Base-by-base conservation (phyloP, 148 eudicot genomes). In the Fagopyrum tataricum region DNA sequence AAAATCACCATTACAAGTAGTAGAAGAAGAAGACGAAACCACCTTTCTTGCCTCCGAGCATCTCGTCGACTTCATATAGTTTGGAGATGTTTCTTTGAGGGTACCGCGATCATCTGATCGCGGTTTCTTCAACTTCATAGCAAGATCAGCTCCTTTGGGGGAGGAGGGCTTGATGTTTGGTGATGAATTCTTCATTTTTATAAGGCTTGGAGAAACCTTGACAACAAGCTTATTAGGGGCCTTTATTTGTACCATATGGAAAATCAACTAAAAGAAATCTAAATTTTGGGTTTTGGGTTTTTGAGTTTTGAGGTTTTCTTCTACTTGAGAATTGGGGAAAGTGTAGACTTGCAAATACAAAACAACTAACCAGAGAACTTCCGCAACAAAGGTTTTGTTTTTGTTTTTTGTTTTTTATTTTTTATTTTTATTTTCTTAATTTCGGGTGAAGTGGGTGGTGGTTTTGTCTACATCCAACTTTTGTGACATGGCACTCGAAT, bases 31-130 rank as follows among this genome's bases (percentile, higher is more conserved):
- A 75, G 18, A 67, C 9, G 73, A 76, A 79, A 5, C 20, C 61
- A 4, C 97, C 74, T 83, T 87, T 64, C 91, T 81, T 51, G 96
- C 97, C 37, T 84, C 87, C 61, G 79, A 93, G 78, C 97, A 86
- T 75, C 85, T 86, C 58, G 98, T 93, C 42, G 92, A 80, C 83
- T 85, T 93, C 98, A 91, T 93, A 68, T 93, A 93, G 67, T 87
- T 87, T 1, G 97, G 97, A 7, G 88, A 62, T 11, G 67, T 62
- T n/a, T 51, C 17, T 51, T 51, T 70, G 82, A 76, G 39, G 72
- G 26, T 42, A 18, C 41, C 85, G 82, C 17, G 90, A 90, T 81
- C 81, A 84, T 79, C 81, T 90, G 91, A 91, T 90, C 11, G 61
- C 7, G 61, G 2, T 20, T 2, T 55, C 72, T 72, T 86, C 81